Evolutionary conservation across 164 flowering plant genomes (phyloP), one percentile per base, ranked within the genome.

Genomic region (Dillenia turbinata): DNA sequence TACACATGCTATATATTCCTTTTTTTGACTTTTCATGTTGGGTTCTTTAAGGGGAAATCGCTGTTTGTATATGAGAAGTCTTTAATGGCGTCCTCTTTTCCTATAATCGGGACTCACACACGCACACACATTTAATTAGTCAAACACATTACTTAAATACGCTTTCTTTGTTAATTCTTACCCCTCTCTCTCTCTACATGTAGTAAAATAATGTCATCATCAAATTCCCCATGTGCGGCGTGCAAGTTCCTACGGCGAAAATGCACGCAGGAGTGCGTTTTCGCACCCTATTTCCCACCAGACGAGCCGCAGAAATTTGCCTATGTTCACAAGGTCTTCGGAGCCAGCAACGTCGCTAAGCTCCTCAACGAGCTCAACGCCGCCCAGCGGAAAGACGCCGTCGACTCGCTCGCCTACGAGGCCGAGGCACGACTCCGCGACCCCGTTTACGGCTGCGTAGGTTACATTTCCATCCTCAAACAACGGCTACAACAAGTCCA

Each of bases 161-260:
- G 40, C 40, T 33, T 33, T 33, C 40, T 33, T 33, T 26, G 33
- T 26, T 26, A 26, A 33, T 33, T 33, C 40, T 33, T 33, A 4
- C 40, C 6, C 40, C 7, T 33, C 6, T 33, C 40, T 33, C 40
- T 33, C 6, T 33, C 40, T 33, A 33, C 40, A 12, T 22, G 8
- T 51, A 51, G 17, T 14, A 19, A 8, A 51, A 68, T 72, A 68
- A 58, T 69, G 49, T 66, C 72, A 2, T 69, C 75, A 1, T 65
- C 76, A 3, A 73, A 65, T 62, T 73, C 76, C 11, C 76, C 76
- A 3, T 73, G 76, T 13, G 76, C 76, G 17, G 76, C 76, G 12
- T 73, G 76, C 67, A 73, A 73, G 57, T 69, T 69, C 10, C 66
- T 69, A 3, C 47, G 76, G 50, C 63, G 76, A 0, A 73, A 73